These are phyloP conservation scores for Cercophora samala DNA, from an alignment of 495 filamentous ascomycete species.

Conservation along the genomic window DNA sequence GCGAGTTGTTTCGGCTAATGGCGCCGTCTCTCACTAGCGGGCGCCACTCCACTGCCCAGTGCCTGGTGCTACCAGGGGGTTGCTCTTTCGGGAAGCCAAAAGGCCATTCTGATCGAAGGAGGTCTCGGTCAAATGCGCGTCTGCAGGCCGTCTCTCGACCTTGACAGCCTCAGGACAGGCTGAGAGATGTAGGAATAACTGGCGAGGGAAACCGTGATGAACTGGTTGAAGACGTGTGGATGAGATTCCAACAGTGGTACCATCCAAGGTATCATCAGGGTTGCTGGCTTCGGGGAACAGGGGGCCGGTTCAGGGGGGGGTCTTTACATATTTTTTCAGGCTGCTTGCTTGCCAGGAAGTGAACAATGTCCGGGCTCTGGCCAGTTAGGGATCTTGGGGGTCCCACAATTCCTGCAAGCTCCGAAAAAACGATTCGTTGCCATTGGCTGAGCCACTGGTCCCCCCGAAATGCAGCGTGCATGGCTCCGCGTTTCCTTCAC, in stretches of 20 bases:
- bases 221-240: background rate
- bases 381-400: conserved; percentile 24
- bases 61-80: conserved; percentile 9
- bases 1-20: conserved; percentile 15
- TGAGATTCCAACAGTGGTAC: too few relatives aligned
- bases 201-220: background rate
- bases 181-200: background rate
- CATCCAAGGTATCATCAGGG: background rate
- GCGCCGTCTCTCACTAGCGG: conserved; percentile 9
- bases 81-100: conserved; percentile 12
- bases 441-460: conserved; percentile 2
- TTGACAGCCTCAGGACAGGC: background rate
- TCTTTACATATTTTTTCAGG: conserved; percentile 3
- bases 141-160: background rate
- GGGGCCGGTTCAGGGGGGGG: background rate
- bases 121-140: conserved; percentile 2
- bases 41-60: conserved; percentile 12
- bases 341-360: conserved; percentile 11
- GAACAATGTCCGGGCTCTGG: conserved; percentile 19
- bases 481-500: conserved; percentile 30
- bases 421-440: conserved; percentile 19
- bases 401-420: conserved; percentile 23
- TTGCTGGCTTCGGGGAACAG: background rate
- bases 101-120: background rate
- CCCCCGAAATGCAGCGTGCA: conserved; percentile 31